These are phyloP conservation scores for Xylaria flabelliformis DNA, from an alignment of 495 filamentous ascomycete species.

Conservation along the genomic window DNA sequence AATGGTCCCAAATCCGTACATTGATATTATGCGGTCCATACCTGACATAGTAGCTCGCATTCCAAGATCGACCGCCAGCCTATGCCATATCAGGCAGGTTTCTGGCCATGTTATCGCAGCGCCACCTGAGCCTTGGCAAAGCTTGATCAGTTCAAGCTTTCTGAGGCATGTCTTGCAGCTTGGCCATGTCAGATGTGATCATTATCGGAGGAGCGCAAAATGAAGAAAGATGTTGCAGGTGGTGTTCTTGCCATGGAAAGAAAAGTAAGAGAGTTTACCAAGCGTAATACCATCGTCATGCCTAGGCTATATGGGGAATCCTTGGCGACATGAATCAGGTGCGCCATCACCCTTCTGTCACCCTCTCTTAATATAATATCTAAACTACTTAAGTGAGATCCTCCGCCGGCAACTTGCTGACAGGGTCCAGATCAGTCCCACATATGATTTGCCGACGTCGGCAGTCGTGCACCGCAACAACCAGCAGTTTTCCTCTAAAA, in stretches of 20 bases:
- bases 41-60: constrained; percentile 23
- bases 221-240: background rate
- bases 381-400: constrained; percentile 6
- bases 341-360: background rate
- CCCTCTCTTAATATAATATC: background rate
- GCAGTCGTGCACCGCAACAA: background rate
- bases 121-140: constrained; percentile 22
- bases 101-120: background rate
- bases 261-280: background rate
- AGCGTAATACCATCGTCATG: background rate
- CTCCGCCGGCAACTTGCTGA: background rate
- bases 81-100: constrained; percentile 25
- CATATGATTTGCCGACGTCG: constrained; percentile 15
- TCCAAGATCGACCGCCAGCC: background rate
- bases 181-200: background rate
- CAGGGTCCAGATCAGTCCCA: background rate
- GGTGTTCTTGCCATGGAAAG: background rate
- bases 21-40: constrained; percentile 23
- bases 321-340: background rate
- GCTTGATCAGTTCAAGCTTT: constrained; percentile 25
- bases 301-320: background rate
- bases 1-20: background rate
- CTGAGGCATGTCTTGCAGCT: constrained; percentile 11
- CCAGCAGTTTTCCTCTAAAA: background rate
- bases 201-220: background rate